phyloP scores from a whole-genome alignment of 148 eudicot genomes.

The Nepenthes gracilis region DNA sequence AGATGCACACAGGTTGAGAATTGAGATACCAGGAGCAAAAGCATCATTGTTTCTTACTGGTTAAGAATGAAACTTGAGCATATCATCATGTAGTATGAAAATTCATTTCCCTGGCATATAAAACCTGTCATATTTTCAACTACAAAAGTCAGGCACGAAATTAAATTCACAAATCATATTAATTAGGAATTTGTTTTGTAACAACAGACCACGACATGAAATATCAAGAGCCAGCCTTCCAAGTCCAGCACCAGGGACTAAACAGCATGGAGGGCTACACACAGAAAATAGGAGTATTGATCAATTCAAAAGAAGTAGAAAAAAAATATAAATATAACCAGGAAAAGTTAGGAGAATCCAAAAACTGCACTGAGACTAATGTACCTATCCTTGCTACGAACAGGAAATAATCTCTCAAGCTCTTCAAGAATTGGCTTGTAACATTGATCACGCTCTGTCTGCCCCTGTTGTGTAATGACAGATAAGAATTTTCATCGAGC shows the following conservation, averaged over 20 bases:
- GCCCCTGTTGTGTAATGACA: conserved; percentile 41
- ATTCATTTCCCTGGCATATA: conserved; percentile 85
- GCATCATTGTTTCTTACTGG: conserved; percentile 39
- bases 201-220: conserved; percentile 68
- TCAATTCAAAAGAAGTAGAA: conserved; percentile 2
- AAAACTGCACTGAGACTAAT: background rate
- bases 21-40: background rate
- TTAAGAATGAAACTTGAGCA: conserved; percentile 97
- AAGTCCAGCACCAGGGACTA: conserved; percentile 99
- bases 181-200: background rate
- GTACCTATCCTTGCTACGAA: conserved; percentile 54
- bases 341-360: background rate
- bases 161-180: conserved; percentile 6
- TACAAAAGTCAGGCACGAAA: conserved; percentile 10
- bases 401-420: conserved; percentile 61
- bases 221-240: conserved; percentile 97
- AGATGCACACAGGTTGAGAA: background rate
- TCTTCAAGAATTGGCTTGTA: conserved; percentile 86
- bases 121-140: conserved; percentile 45
- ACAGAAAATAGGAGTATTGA: conserved; percentile 1
- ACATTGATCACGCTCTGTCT: conserved; percentile 88
- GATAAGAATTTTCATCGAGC: conserved; percentile 1
- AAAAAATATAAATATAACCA: background rate
- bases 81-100: conserved; percentile 99
- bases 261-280: conserved; percentile 79